phyloP scores from a whole-genome alignment of 2,329 filamentous ascomycete genomes.

The Penicillium brasilianum region DNA sequence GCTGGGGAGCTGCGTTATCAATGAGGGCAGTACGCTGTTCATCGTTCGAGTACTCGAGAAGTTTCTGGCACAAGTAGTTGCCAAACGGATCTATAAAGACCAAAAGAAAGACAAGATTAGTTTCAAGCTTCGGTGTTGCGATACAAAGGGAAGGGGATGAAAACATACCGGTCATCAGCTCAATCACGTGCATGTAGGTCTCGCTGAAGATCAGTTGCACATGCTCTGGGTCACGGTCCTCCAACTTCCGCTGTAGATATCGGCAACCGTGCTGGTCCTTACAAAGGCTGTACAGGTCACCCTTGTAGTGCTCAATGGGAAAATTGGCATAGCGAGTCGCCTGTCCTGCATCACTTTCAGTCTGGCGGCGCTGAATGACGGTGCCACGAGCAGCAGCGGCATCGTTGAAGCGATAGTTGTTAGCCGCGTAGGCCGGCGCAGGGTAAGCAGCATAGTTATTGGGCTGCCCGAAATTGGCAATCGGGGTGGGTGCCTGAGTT shows the following conservation, averaged over 20 bases:
- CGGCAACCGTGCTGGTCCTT: conserved; percentile 98
- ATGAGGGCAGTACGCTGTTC: conserved; percentile 93
- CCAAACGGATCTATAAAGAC: conserved; percentile 78
- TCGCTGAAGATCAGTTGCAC: conserved; percentile 93
- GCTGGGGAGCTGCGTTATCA: conserved; percentile 82
- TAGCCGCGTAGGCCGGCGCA: background rate
- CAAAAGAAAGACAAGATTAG: conserved; percentile 28
- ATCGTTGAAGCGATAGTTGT: conserved; percentile 66
- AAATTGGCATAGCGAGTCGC: conserved; percentile 82
- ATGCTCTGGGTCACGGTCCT: conserved; percentile 82
- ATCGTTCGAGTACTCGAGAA: conserved; percentile 92
- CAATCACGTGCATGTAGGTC: conserved; percentile 90
- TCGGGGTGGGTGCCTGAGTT: conserved; percentile 43
- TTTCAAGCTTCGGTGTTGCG: conserved; percentile 4
- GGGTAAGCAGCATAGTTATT: conserved; percentile 52
- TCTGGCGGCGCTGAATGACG: conserved; percentile 65
- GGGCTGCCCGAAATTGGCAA: conserved; percentile 57
- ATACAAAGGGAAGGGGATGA: background rate
- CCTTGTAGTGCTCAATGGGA: conserved; percentile 77
- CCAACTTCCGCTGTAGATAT: conserved; percentile 95
- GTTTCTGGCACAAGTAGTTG: conserved; percentile 98
- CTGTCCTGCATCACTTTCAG: conserved; percentile 57
- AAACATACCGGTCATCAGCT: conserved; percentile 82
- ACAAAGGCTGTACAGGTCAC: conserved; percentile 87
- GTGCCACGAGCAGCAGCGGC: conserved; percentile 73